Conservation (phyloP, 192 early-diverging fungal genomes). For the Coemansia sp. region DNA sequence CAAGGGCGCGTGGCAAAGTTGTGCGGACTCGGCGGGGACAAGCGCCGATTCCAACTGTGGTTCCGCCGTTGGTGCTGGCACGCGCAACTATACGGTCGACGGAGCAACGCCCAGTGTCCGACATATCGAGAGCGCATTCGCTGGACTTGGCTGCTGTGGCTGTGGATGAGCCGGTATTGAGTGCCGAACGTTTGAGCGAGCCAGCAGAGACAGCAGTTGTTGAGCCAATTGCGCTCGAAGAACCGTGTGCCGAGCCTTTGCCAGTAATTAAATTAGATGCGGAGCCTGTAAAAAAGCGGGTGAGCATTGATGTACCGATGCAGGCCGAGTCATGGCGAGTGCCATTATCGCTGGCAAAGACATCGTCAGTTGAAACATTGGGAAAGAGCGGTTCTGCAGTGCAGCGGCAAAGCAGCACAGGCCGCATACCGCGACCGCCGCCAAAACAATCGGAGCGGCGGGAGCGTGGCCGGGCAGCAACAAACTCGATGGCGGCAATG, state of each 20-base stretch:
- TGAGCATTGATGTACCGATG: not conserved
- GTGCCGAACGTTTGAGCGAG: not conserved
- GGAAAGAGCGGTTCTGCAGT: not conserved
- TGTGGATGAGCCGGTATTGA: not conserved
- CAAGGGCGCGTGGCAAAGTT: not conserved
- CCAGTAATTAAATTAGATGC: not conserved
- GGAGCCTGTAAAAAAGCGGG: slow-evolving; percentile 4
- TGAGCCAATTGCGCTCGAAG: not conserved
- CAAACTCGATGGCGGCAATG: slow-evolving; percentile 12
- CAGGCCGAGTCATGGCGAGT: slow-evolving; percentile 8
- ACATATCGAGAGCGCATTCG: not conserved
- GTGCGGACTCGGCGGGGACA: slow-evolving; percentile 18
- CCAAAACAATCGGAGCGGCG: slow-evolving; percentile 6
- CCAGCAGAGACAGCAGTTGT: not conserved
- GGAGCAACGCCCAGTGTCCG: not conserved
- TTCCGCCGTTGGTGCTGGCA: slow-evolving; percentile 33
- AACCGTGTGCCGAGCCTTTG: not conserved
- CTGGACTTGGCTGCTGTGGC: slow-evolving; percentile 5
- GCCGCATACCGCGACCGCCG: not conserved
- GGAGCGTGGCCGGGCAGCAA: slow-evolving; percentile 2
- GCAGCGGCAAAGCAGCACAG: slow-evolving; percentile 8
- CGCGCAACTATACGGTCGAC: slow-evolving; percentile 12
- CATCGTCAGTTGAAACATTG: not conserved
- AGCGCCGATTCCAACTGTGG: slow-evolving; percentile 41
- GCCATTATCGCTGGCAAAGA: not conserved